phyloP scores from a whole-genome alignment of 768 basidiomycete species.

The Lanmaoa pseudosensibilis region DNA sequence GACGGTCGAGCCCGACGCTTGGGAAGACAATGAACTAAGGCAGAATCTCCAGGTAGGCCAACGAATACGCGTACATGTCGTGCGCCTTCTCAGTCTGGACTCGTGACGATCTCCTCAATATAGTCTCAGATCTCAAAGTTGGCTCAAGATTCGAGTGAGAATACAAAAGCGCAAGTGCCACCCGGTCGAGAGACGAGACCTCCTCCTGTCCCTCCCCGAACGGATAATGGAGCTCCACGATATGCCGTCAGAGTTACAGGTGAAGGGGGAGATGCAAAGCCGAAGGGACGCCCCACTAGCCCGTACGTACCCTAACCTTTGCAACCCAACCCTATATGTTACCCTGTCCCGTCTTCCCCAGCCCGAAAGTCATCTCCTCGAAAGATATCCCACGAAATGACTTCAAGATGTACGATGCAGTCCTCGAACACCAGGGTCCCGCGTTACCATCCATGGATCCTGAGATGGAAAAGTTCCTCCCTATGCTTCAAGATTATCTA shows the following conservation, averaged over 20 bases:
- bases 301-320: slow-evolving; percentile 38
- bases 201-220: slow-evolving; percentile 20
- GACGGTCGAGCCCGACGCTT: slow-evolving; percentile 69
- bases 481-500: slow-evolving; percentile 75
- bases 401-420: slow-evolving; percentile 74
- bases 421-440: slow-evolving; percentile 42
- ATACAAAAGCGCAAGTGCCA: slow-evolving; percentile 12
- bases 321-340: neutral
- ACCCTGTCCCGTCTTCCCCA: slow-evolving; percentile 22
- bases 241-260: slow-evolving; percentile 47
- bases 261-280: slow-evolving; percentile 2
- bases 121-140: slow-evolving; percentile 61
- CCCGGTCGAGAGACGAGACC: slow-evolving; percentile 15
- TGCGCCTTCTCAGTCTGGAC: neutral
- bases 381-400: slow-evolving; percentile 48
- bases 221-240: slow-evolving; percentile 43
- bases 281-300: slow-evolving; percentile 35
- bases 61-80: neutral
- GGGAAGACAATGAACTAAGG: slow-evolving; percentile 59
- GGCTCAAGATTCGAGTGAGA: slow-evolving; percentile 39
- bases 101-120: neutral
- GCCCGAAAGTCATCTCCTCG: slow-evolving; percentile 55
- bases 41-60: slow-evolving; percentile 60
- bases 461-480: slow-evolving; percentile 77
- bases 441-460: slow-evolving; percentile 40